phyloP scores from a whole-genome alignment of 176 grass and related monocot genomes.

The Tillandsia fasciculata region DNA sequence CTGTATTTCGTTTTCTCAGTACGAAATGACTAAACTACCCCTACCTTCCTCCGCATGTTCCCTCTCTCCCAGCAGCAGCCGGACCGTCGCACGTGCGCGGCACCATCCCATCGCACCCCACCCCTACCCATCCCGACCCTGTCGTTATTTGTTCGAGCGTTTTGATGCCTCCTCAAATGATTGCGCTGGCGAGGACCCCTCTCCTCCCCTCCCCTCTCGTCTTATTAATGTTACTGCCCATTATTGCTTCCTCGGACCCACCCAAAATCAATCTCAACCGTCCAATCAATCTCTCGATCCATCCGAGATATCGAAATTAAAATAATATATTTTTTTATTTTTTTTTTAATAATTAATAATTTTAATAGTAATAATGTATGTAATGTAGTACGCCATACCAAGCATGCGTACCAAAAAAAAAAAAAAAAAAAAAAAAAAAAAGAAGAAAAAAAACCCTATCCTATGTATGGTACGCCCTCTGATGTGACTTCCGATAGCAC shows the following conservation, averaged over 20 bases:
- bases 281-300: background rate
- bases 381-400: no score
- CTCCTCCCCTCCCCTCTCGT: background rate
- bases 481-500: slow-evolving; percentile 35
- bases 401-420: no score
- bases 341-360: no score
- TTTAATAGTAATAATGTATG: no score
- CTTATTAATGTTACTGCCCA: no score
- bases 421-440: no score
- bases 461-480: background rate
- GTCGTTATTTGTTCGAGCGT: background rate
- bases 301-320: background rate
- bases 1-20: background rate
- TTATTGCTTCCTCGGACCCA: no score
- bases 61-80: background rate
- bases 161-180: background rate
- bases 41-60: background rate
- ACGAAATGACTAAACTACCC: background rate
- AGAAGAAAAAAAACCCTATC: no score
- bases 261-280: background rate
- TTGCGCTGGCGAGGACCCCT: background rate
- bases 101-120: background rate
- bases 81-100: slow-evolving; percentile 2
- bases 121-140: background rate
- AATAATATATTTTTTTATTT: no score